Percentiles rank a stretch among this genome's conserved stretches.
phyloP scores from a whole-genome alignment of 2,329 filamentous ascomycete species.

The Penicillium occitanis region DNA sequence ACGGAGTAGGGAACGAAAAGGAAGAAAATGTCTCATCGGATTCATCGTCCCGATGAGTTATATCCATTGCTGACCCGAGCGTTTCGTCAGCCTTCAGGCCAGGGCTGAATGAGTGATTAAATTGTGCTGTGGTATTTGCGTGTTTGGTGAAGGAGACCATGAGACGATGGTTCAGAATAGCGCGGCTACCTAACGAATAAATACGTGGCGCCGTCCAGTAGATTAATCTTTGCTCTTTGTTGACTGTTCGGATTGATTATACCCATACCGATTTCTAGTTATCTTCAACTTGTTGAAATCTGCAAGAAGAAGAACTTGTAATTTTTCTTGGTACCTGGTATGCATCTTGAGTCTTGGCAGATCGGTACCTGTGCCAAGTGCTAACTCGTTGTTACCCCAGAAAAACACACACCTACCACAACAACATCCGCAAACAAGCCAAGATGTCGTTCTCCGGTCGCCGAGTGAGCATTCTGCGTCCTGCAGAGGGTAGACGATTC shows the following conservation, averaged over 20 bases:
- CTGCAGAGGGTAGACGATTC: conserved; percentile 39
- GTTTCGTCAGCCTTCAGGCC: not conserved
- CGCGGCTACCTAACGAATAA: conserved; percentile 1
- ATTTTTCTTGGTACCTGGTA: not conserved
- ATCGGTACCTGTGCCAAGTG: not conserved
- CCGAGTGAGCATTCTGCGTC: conserved; percentile 45
- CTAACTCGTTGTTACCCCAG: conserved; percentile 1
- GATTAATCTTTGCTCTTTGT: not conserved
- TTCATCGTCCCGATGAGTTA: not conserved
- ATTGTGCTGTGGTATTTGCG: not conserved
- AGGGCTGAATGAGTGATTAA: not conserved
- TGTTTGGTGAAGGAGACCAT: not conserved
- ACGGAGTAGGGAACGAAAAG: not conserved
- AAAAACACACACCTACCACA: conserved; percentile 21
- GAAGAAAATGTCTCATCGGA: not conserved
- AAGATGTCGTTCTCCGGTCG: conserved; percentile 50
- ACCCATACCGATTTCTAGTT: not conserved
- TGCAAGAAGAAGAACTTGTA: not conserved
- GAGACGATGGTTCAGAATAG: not conserved
- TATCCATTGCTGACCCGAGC: not conserved
- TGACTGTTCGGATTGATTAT: not conserved
- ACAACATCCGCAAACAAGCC: conserved; percentile 13
- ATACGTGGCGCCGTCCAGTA: conserved; percentile 6
- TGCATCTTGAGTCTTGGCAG: conserved; percentile 10
- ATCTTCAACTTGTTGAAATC: not conserved